Conservation (phyloP, 1,139 yeast species). For the Hemisphaericaspora lyxosophila region DNA sequence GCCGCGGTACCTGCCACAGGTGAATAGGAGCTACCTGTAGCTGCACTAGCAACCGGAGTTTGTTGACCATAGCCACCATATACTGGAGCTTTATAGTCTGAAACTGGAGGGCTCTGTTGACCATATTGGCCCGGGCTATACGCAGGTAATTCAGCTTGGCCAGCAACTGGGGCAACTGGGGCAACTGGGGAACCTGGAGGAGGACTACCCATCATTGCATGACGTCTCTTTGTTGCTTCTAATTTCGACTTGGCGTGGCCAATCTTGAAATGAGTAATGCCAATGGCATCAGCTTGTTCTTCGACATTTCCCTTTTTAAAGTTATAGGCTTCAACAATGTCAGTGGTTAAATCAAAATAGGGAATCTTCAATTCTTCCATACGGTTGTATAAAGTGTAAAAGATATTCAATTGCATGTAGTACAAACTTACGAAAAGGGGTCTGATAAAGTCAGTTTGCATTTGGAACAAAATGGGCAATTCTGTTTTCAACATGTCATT, state of each 20-base stretch:
- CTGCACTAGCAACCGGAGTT: constrained; percentile 15
- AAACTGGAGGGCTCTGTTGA: constrained; percentile 18
- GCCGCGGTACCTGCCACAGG: constrained; percentile 13
- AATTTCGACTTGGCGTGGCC: constrained; percentile 85
- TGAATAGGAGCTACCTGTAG: constrained; percentile 4
- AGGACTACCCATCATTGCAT: constrained; percentile 45
- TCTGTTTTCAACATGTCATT: constrained; percentile 91
- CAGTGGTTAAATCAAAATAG: constrained; percentile 82
- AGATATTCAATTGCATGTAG: constrained; percentile 96
- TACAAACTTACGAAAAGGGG: constrained; percentile 93
- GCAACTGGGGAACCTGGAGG: constrained; percentile 32
- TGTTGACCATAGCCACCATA: constrained; percentile 18
- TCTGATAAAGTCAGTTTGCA: constrained; percentile 88
- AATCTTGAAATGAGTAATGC: constrained; percentile 83
- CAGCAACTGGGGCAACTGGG: too few relatives aligned
- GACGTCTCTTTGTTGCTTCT: constrained; percentile 77
- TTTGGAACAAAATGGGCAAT: constrained; percentile 78
- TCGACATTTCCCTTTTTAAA: constrained; percentile 87
- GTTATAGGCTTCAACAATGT: constrained; percentile 75
- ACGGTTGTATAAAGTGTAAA: constrained; percentile 83
- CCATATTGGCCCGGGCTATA: constrained; percentile 27
- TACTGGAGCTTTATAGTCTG: constrained; percentile 23
- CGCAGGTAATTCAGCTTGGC: constrained; percentile 27
- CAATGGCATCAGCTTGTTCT: constrained; percentile 82
- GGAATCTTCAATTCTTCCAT: constrained; percentile 98